Base-by-base conservation (phyloP, 129 eudicot genomes). In the Helianthus tuberosus region DNA sequence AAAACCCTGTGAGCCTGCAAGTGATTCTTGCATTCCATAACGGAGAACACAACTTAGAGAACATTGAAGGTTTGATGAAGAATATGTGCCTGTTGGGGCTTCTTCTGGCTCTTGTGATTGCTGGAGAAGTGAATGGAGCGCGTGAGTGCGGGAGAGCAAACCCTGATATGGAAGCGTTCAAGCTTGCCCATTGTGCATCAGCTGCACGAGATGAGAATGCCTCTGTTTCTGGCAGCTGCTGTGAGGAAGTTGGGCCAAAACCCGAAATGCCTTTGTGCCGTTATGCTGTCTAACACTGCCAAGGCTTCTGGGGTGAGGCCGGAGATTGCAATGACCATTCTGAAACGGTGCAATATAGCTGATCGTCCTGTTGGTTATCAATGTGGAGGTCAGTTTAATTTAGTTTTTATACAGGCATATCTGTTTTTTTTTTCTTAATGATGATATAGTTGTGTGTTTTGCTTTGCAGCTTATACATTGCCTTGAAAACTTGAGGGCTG, bases 361-460 rank as follows among this genome's bases (percentile, higher is more conserved):
- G 77, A 90, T 54, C 96, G 96, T 58, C 98, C 96, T 4, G 74
- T 93, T 72, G 98, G 98, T 39, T 93, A 88, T 77, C 83, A 88
- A 55, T 93, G 98, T 76, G 98, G 98, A 76, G 79, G 98, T 93
- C 62, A 2, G 84, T 71, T 41, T 27, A 36, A 36, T 5, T 39
- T 72, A 10, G 3, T 66, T 10, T 17, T 43, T 43, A 20, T 43
- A 2, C 47, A 6, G 7, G 47, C 10, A 9, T 43, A 43, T 43
- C 47, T 9, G 23, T 20, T 20, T 20, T 20, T 20, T 20, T 20
- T 43, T 11, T 14, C 14, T 23, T 66, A 51, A 23, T 11, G 39
- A 16, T 72, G 38, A 72, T 35, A n/a, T 75, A 20, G 0, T 46
- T 66, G 25, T 50, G 11, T 20, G 35, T 59, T 69, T 43, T 73